phyloP scores from a whole-genome alignment of 2,329 filamentous ascomycete genomes.

The Nannizziopsis barbatae region DNA sequence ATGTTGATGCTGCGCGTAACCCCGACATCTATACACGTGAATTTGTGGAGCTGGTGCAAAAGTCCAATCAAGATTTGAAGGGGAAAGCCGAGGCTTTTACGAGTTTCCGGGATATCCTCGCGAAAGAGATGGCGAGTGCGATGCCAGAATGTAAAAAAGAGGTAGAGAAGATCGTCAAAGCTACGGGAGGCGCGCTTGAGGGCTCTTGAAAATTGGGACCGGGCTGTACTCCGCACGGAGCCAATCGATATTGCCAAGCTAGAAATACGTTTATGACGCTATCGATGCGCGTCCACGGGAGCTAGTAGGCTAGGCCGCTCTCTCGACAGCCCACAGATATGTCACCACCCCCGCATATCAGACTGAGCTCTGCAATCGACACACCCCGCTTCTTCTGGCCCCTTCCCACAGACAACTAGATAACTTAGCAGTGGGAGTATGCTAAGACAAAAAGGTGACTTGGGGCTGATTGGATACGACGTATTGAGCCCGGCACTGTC shows the following conservation, averaged over 20 bases:
- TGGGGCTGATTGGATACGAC: not conserved
- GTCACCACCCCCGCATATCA: too few species aligned
- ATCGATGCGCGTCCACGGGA: too few species aligned
- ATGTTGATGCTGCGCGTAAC: conserved; percentile 52
- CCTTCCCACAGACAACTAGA: too few species aligned
- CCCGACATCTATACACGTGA: conserved; percentile 57
- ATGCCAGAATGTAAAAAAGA: conserved; percentile 48
- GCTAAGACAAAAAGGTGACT: not conserved
- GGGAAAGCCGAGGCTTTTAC: conserved; percentile 51
- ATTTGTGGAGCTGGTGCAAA: conserved; percentile 53
- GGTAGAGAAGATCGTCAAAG: conserved; percentile 41
- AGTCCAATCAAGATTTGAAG: conserved; percentile 51
- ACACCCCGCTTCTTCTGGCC: too few species aligned
- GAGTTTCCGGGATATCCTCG: conserved; percentile 48
- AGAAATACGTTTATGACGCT: too few species aligned
- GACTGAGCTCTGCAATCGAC: too few species aligned
- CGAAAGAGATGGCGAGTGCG: conserved; percentile 45
- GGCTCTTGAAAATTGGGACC: not conserved
- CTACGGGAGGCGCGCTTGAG: conserved; percentile 21
- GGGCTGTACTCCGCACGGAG: not conserved
- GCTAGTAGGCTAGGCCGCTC: too few species aligned
- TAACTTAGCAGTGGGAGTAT: not conserved
- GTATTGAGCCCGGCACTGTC: too few species aligned
- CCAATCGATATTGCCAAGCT: too few species aligned
- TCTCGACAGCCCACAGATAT: too few species aligned